Evolutionary conservation across 768 basidiomycete species (phyloP).

Genomic region (Ephemerocybe angulata): DNA sequence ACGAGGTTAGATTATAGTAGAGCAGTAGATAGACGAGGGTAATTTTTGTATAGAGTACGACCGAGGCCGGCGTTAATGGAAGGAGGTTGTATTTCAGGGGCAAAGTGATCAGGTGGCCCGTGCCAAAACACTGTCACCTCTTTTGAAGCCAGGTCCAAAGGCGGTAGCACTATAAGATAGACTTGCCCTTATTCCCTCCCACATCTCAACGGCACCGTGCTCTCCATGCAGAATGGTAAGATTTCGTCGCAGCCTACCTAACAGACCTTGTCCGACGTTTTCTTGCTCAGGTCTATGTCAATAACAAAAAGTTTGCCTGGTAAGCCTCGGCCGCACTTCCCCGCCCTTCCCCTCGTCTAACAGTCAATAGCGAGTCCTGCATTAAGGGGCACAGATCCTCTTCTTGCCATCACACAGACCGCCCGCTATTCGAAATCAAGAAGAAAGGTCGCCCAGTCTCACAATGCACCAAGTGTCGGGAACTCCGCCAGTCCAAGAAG

Average conservation of each 20-base stretch:
- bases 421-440: constrained; percentile 91
- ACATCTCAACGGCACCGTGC: neutral
- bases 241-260: neutral
- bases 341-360: constrained; percentile 1
- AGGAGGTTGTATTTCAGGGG: constrained; percentile 6
- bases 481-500: constrained; percentile 74
- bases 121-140: constrained; percentile 3
- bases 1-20: neutral
- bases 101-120: constrained; percentile 9
- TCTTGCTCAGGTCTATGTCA: constrained; percentile 58
- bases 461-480: constrained; percentile 82
- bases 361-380: constrained; percentile 69
- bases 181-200: neutral
- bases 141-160: neutral
- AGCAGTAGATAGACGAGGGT: neutral
- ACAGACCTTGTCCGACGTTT: neutral
- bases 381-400: constrained; percentile 95
- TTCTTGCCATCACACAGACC: constrained; percentile 78
- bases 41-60: neutral
- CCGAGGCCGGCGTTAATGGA: neutral
- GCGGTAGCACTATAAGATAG: constrained; percentile 2
- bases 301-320: constrained; percentile 78
- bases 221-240: constrained; percentile 10
- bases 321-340: constrained; percentile 25
- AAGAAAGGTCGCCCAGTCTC: constrained; percentile 91